Percentiles rank a stretch among this genome's conserved stretches.
Conservation (phyloP, 805 yeast genomes). For the Kodamaea leandrae region DNA sequence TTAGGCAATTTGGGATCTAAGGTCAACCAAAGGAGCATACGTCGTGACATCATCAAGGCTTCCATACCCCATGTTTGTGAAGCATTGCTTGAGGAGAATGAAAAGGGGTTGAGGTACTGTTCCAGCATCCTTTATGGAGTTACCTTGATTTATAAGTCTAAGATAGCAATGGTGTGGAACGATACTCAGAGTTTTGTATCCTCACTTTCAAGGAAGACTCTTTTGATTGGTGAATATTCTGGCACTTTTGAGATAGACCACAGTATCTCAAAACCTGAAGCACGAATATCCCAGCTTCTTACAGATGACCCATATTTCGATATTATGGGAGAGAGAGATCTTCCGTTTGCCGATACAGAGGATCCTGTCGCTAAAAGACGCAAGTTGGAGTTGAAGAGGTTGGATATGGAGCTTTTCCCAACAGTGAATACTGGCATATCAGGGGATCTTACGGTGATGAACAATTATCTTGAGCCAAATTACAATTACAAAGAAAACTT, state of each 20-base stretch:
- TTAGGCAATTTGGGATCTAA: constrained; percentile 43
- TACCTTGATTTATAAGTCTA: constrained; percentile 46
- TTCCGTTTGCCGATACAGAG: background rate
- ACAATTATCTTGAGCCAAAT: too few relatives aligned
- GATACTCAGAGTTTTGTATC: constrained; percentile 20
- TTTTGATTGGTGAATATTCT: too few relatives aligned
- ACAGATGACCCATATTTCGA: constrained; percentile 27
- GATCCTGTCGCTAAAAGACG: constrained; percentile 13
- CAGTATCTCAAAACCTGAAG: background rate
- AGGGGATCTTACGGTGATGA: too few relatives aligned
- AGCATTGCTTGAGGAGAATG: constrained; percentile 12
- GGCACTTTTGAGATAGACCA: background rate
- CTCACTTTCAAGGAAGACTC: too few relatives aligned
- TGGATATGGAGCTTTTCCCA: constrained; percentile 4
- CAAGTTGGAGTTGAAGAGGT: constrained; percentile 14
- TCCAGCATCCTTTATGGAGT: constrained; percentile 50
- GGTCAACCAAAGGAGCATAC: constrained; percentile 25
- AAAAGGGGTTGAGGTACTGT: constrained; percentile 27
- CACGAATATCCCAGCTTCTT: background rate
- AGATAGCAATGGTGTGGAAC: constrained; percentile 44
- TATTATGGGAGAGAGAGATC: constrained; percentile 6
- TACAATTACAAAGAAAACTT: background rate
- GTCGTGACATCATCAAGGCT: constrained; percentile 30
- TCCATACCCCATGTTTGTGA: constrained; percentile 45
- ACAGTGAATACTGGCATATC: too few relatives aligned